Conservation (phyloP, 441 rosid genomes). For the Corymbia calophylla region DNA sequence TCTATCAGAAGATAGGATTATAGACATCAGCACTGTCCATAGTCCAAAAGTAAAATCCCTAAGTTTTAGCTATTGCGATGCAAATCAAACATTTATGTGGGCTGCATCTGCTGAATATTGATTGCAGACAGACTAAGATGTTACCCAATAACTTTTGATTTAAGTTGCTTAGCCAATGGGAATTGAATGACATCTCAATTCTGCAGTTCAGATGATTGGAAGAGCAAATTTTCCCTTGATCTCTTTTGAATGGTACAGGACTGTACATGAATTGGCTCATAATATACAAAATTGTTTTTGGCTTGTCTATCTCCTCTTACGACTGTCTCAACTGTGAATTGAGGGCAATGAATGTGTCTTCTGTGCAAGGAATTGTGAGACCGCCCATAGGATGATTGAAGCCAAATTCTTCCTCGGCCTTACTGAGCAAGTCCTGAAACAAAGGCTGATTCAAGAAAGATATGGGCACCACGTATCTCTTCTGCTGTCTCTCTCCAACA, state of each 20-base stretch:
- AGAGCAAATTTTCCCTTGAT: neutral
- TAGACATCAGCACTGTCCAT: neutral
- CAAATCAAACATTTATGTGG: neutral
- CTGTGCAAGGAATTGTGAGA: conserved; percentile 9
- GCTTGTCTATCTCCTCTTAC: neutral
- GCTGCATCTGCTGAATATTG: neutral
- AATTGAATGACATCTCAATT: neutral
- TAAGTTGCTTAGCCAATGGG: neutral
- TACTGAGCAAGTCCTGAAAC: neutral
- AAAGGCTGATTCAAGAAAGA: conserved; percentile 3
- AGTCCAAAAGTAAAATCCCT: neutral
- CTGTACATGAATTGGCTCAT: neutral
- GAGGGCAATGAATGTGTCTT: conserved; percentile 1
- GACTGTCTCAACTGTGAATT: neutral
- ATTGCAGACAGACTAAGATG: neutral
- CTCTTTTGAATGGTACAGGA: neutral
- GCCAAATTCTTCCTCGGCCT: conserved; percentile 1
- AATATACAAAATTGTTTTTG: neutral
- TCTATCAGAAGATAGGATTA: neutral
- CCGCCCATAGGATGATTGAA: conserved; percentile 11
- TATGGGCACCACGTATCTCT: neutral
- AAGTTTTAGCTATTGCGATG: neutral
- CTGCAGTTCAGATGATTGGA: neutral
- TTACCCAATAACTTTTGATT: neutral
- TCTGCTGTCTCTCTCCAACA: conserved; percentile 7